Evolutionary conservation across 352 stramenopile species (phyloP).

Genomic region (Phytophthora pisi): DNA sequence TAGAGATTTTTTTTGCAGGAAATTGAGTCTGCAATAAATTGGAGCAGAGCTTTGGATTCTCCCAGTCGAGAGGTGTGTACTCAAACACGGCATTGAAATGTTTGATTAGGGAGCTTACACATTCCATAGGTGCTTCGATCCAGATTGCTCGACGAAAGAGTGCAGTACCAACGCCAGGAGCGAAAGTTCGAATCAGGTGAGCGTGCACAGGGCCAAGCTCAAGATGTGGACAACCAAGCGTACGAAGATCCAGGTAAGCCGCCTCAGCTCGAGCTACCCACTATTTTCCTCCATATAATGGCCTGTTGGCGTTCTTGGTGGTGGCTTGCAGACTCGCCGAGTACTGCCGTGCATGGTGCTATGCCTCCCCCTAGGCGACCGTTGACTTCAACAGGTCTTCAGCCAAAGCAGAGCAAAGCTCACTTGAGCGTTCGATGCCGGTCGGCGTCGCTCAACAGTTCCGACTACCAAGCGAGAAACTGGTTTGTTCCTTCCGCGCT

Average conservation of each 20-base stretch:
- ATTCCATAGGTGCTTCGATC: slow-evolving; percentile 17
- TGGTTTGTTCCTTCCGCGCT: slow-evolving; percentile 29
- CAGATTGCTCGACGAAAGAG: slow-evolving; percentile 13
- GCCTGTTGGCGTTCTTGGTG: too few species aligned
- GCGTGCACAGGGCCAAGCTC: slow-evolving; percentile 1
- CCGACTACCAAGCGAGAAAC: slow-evolving; percentile 26
- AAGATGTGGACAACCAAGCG: slow-evolving; percentile 13
- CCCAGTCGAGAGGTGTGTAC: slow-evolving; percentile 3
- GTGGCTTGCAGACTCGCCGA: slow-evolving; percentile 1
- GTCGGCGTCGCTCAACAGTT: slow-evolving; percentile 17
- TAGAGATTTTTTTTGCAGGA: slow-evolving; percentile 11
- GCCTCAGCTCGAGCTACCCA: neutral
- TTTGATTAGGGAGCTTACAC: neutral
- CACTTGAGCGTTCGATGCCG: slow-evolving; percentile 15
- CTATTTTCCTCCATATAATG: neutral
- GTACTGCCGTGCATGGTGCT: slow-evolving; percentile 26
- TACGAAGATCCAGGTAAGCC: slow-evolving; percentile 17
- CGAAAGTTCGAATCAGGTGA: neutral
- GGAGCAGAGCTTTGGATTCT: slow-evolving; percentile 6
- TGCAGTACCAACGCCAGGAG: slow-evolving; percentile 11
- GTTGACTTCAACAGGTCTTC: slow-evolving; percentile 16
- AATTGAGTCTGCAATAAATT: slow-evolving; percentile 34
- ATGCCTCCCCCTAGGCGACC: slow-evolving; percentile 27
- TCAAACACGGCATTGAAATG: neutral
- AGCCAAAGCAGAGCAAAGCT: slow-evolving; percentile 24